These are phyloP conservation scores for Panicum hallii DNA, from an alignment of 202 grass and related monocot genomes.

Conservation along the genomic window DNA sequence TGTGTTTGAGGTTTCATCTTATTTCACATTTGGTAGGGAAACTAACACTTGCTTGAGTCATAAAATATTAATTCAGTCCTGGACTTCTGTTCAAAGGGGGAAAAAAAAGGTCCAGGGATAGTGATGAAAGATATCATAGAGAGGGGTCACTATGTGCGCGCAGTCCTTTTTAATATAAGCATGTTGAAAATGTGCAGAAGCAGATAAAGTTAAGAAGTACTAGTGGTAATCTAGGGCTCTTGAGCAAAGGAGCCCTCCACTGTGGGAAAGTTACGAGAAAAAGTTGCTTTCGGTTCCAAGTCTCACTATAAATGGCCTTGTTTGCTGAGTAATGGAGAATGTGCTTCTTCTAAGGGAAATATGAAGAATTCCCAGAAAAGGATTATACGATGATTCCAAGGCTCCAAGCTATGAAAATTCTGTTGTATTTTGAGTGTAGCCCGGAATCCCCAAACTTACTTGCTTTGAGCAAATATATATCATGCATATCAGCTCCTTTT, in stretches of 20 bases:
- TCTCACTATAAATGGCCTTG: conserved; percentile 23
- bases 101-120: background rate
- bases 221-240: conserved; percentile 33
- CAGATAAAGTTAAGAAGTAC: background rate
- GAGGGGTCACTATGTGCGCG: background rate
- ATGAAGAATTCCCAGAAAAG: conserved; percentile 34
- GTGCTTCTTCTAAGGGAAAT: conserved; percentile 29
- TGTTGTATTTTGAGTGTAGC: background rate
- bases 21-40: conserved; percentile 7
- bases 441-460: background rate
- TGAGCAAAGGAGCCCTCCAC: conserved; percentile 47
- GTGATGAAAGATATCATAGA: conserved; percentile 5
- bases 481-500: conserved; percentile 18
- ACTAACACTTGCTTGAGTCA: conserved; percentile 19
- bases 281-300: conserved; percentile 21
- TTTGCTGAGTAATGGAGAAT: conserved; percentile 37
- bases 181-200: conserved; percentile 49
- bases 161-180: conserved; percentile 40
- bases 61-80: conserved; percentile 28
- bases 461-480: background rate
- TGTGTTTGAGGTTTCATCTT: background rate
- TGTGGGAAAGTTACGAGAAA: conserved; percentile 30
- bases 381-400: conserved; percentile 2
- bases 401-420: background rate
- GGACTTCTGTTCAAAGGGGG: background rate